Conservation (phyloP, 1,284 basidiomycete species). For the Cystobasidium pallidum region DNA sequence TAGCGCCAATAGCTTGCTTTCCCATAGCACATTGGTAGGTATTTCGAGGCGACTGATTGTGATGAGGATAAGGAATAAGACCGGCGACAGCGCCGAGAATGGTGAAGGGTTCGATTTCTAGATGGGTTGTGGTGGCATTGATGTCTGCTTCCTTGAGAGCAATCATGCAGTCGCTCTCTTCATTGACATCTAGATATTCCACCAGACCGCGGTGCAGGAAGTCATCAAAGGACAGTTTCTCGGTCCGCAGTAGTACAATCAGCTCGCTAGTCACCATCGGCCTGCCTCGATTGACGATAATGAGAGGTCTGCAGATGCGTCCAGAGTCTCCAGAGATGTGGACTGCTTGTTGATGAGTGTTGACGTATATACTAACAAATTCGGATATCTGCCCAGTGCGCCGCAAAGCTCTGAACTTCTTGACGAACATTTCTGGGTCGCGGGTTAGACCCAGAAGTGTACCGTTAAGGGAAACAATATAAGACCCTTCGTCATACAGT, state of each 20-base stretch:
- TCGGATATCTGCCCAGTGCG: constrained; percentile 90
- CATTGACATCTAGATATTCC: constrained; percentile 98
- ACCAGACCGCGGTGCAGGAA: constrained; percentile 94
- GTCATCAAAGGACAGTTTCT: constrained; percentile 84
- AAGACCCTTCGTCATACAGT: constrained; percentile 88
- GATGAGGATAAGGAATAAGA: constrained; percentile 97
- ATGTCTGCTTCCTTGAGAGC: constrained; percentile 93
- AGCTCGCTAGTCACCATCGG: constrained; percentile 81
- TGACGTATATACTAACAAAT: constrained; percentile 96
- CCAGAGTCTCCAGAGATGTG: constrained; percentile 98
- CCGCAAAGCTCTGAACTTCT: constrained; percentile 86
- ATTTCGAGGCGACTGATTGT: constrained; percentile 98
- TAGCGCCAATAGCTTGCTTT: constrained; percentile 99
- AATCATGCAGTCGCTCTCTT: constrained; percentile 98
- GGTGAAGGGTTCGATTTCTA: constrained; percentile 99
- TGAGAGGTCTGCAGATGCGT: constrained; percentile 95
- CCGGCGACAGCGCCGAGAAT: constrained; percentile 96
- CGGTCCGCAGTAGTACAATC: constrained; percentile 79
- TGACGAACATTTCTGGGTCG: constrained; percentile 81
- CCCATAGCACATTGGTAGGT: constrained; percentile 99
- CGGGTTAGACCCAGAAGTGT: constrained; percentile 91
- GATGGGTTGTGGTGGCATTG: constrained; percentile 79
- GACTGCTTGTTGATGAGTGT: constrained; percentile 91
- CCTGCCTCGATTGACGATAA: constrained; percentile 86
- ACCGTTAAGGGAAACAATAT: constrained; percentile 96